phyloP scores from a whole-genome alignment of 768 basidiomycete species.

The Rhodotorula toruloides region DNA sequence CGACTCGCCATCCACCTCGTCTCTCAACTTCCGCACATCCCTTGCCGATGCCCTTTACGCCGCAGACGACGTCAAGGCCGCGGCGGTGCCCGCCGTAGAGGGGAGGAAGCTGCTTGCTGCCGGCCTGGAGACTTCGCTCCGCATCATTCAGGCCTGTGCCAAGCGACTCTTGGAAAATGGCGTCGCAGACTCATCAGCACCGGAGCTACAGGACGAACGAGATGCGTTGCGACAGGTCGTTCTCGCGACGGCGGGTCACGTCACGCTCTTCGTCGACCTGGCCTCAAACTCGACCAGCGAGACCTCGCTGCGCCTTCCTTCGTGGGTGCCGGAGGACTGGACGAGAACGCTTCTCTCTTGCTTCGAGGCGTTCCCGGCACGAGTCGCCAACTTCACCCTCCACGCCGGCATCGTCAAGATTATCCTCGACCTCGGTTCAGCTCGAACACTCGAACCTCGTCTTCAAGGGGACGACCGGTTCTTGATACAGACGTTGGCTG shows the following conservation, averaged over 20 bases:
- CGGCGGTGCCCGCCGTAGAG: conserved; percentile 35
- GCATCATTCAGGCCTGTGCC: conserved; percentile 13
- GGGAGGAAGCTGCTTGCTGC: conserved; percentile 27
- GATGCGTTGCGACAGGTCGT: too few relatives aligned
- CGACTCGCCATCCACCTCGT: background rate
- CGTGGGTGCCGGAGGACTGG: background rate
- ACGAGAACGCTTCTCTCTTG: conserved; percentile 49
- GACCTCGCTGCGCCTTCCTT: conserved; percentile 47
- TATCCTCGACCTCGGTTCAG: conserved; percentile 44
- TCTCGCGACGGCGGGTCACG: too few relatives aligned
- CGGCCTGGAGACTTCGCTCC: conserved; percentile 21
- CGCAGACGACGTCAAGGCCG: conserved; percentile 35
- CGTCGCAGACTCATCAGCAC: too few relatives aligned
- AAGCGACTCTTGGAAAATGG: background rate
- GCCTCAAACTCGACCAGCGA: too few relatives aligned
- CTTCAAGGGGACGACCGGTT: conserved; percentile 48
- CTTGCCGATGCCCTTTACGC: conserved; percentile 37
- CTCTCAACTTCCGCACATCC: background rate
- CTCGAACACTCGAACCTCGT: conserved; percentile 46
- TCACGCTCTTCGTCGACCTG: too few relatives aligned
- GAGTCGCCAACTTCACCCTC: conserved; percentile 58
- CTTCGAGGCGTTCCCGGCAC: conserved; percentile 66
- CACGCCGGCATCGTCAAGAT: conserved; percentile 56
- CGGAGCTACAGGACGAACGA: too few relatives aligned
- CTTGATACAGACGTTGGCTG: conserved; percentile 59